These are phyloP conservation scores for Dactylonectria estremocensis DNA, from an alignment of 2,329 filamentous ascomycete species.

Conservation along the genomic window DNA sequence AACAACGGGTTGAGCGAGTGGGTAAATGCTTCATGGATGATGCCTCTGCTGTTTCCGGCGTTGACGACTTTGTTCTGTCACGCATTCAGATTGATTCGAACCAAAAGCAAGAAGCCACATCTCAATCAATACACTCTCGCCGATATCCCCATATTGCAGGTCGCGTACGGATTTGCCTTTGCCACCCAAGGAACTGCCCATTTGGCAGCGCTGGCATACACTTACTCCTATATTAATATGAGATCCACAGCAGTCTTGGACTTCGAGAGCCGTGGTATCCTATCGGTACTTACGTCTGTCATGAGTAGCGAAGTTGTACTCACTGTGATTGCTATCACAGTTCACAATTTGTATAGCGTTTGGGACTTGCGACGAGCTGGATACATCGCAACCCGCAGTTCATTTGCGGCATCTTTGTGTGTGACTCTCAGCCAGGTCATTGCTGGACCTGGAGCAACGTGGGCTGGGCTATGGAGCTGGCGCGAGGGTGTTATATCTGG, in stretches of 20 bases:
- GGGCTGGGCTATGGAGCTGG: constrained; percentile 45
- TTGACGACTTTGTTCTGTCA: neutral
- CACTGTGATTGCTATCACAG: neutral
- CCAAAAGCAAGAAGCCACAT: neutral
- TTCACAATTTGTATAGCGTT: constrained; percentile 37
- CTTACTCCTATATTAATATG: neutral
- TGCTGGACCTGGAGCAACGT: constrained; percentile 43
- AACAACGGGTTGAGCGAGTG: neutral
- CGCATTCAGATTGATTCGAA: too few relatives aligned
- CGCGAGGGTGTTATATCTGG: constrained; percentile 31
- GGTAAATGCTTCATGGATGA: neutral
- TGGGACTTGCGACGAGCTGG: constrained; percentile 44
- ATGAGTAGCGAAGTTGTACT: neutral
- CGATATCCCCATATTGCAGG: constrained; percentile 1
- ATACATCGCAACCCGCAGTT: constrained; percentile 37
- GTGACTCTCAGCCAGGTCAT: constrained; percentile 30
- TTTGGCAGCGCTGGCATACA: neutral
- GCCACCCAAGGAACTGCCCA: constrained; percentile 12
- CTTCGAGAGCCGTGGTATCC: too few relatives aligned
- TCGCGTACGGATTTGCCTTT: constrained; percentile 11
- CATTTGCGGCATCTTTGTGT: neutral
- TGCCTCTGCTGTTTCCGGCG: neutral
- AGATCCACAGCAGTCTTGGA: too few relatives aligned
- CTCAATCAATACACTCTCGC: constrained; percentile 1
- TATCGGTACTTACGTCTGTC: neutral